Percentiles rank a stretch among this genome's conserved stretches.
Evolutionary conservation across 129 eudicot species (phyloP).

Genomic region (Helianthus tuberosus): DNA sequence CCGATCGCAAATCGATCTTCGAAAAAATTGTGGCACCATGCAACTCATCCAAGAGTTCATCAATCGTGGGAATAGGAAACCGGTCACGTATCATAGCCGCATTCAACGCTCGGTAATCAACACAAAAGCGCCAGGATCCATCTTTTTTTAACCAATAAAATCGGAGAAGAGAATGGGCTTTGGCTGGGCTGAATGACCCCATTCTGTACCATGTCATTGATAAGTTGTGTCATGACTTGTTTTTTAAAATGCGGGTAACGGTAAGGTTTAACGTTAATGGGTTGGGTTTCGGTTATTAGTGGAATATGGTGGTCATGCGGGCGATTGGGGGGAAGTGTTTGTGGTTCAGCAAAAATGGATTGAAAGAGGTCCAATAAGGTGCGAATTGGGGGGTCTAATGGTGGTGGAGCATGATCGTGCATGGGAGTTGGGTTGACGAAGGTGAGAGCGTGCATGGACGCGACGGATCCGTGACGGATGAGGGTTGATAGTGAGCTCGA

Average conservation of each 20-base stretch:
- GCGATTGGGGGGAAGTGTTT: neutral
- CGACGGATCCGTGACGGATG: neutral
- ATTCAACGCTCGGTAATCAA: no score
- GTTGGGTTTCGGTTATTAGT: neutral
- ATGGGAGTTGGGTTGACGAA: no score
- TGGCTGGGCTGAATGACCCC: neutral
- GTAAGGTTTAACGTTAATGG: neutral
- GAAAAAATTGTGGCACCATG: no score
- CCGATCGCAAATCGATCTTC: no score
- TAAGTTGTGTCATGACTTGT: neutral
- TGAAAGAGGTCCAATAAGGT: no score
- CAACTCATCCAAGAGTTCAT: no score
- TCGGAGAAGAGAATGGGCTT: no score
- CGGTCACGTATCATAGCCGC: no score
- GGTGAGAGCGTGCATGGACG: neutral
- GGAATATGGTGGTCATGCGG: neutral
- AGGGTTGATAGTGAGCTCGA: neutral
- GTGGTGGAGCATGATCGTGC: neutral
- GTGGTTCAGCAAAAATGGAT: neutral
- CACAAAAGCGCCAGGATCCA: neutral
- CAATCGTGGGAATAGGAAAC: no score
- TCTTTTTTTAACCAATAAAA: no score
- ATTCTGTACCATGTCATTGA: neutral
- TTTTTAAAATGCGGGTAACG: constrained; percentile 1
- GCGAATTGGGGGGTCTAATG: neutral